Evolutionary conservation across 257 asterid genomes (phyloP).

Genomic region (Solanum verrucosum): DNA sequence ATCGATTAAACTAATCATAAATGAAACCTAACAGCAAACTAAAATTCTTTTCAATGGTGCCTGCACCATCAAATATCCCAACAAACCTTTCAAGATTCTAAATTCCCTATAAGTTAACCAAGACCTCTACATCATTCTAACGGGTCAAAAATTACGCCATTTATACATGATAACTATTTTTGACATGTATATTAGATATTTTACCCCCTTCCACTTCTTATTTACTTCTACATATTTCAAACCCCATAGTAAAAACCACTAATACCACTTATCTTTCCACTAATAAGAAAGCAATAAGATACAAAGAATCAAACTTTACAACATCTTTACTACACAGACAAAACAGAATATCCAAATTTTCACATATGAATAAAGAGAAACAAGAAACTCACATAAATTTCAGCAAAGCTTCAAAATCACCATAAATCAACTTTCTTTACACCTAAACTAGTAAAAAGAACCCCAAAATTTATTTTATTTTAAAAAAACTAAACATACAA

Average conservation of each 20-base stretch:
- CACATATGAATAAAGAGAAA: not conserved
- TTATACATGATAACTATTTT: not conserved
- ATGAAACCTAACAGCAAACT: not conserved
- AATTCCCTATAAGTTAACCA: not conserved
- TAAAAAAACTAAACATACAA: not conserved
- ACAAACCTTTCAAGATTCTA: not conserved
- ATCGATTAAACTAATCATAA: not conserved
- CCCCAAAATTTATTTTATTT: not conserved
- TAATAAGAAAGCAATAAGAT: not conserved
- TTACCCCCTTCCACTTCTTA: not conserved
- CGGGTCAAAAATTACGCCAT: accelerated
- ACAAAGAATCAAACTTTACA: not conserved
- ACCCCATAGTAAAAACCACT: not conserved
- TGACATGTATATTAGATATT: not conserved
- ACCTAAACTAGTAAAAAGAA: not conserved
- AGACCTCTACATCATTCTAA: not conserved
- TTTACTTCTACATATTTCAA: not conserved
- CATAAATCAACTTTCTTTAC: not conserved
- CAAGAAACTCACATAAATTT: not conserved
- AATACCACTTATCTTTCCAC: not conserved
- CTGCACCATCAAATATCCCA: not conserved
- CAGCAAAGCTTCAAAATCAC: not conserved
- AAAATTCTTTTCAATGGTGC: not conserved
- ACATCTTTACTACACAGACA: not conserved
- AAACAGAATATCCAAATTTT: not conserved